Evolutionary conservation across 257 asterid genomes (phyloP).

Genomic region (Paulownia fortunei): DNA sequence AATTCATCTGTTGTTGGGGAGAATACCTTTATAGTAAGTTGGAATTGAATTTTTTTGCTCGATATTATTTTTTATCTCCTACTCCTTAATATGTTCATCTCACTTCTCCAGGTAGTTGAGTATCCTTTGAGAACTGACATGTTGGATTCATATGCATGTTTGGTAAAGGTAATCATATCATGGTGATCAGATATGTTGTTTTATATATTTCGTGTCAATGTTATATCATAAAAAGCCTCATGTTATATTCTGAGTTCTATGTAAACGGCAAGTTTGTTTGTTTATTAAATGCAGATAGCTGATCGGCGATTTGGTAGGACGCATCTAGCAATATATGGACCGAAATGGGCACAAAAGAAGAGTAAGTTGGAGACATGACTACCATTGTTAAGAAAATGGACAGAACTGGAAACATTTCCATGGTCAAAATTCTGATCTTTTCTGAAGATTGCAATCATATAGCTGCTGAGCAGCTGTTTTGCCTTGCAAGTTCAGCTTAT

Average conservation of each 20-base stretch:
- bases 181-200: too few relatives aligned
- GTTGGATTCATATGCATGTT: slow-evolving; percentile 77
- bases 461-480: not conserved
- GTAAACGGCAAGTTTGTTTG: not conserved
- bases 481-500: slow-evolving; percentile 3
- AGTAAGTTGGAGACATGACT: slow-evolving; percentile 42
- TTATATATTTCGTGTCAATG: not conserved
- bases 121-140: slow-evolving; percentile 84
- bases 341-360: slow-evolving; percentile 88
- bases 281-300: slow-evolving; percentile 69
- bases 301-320: slow-evolving; percentile 99
- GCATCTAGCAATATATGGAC: slow-evolving; percentile 92
- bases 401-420: slow-evolving; percentile 1
- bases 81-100: not conserved
- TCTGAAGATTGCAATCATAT: not conserved
- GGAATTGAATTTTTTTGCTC: not conserved
- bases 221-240: not conserved
- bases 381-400: not conserved
- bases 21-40: slow-evolving; percentile 80
- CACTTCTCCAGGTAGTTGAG: slow-evolving; percentile 72
- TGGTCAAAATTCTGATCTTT: slow-evolving; percentile 5
- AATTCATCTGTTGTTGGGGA: slow-evolving; percentile 74
- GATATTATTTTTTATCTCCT: slow-evolving; percentile 6
- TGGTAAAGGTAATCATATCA: slow-evolving; percentile 58
- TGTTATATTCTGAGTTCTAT: not conserved